phyloP scores from a whole-genome alignment of 495 filamentous ascomycete species.

The Penicillium herquei region DNA sequence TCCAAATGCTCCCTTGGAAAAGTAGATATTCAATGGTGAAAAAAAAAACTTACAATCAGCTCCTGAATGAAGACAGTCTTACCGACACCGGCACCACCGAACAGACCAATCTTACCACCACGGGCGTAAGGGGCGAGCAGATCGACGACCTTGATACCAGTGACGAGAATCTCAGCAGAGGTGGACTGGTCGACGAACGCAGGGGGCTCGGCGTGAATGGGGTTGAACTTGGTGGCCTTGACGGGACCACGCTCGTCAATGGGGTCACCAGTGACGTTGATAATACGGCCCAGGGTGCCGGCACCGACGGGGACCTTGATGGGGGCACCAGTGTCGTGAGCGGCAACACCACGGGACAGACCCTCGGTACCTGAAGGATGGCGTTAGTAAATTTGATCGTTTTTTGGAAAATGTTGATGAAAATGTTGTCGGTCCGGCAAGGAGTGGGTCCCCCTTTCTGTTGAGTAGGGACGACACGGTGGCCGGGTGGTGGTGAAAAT shows the following conservation, averaged over 20 bases:
- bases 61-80: conserved; percentile 99
- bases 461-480: conserved; percentile 24
- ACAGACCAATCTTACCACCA: conserved; percentile 99
- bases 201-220: conserved; percentile 94
- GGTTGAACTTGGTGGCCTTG: conserved; percentile 80
- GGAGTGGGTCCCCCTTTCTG: conserved; percentile 23
- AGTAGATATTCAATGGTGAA: not conserved
- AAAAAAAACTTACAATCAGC: conserved; percentile 67
- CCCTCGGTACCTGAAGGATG: conserved; percentile 84
- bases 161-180: conserved; percentile 91
- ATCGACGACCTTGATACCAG: conserved; percentile 99
- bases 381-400: conserved; percentile 17
- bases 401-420: not conserved
- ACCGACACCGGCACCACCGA: conserved; percentile 99
- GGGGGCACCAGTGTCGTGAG: conserved; percentile 85
- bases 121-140: conserved; percentile 97
- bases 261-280: conserved; percentile 99
- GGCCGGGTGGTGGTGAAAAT: conserved; percentile 17
- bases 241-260: conserved; percentile 99
- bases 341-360: conserved; percentile 85
- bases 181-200: conserved; percentile 93
- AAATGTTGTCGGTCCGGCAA: conserved; percentile 16
- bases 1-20: not conserved
- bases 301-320: conserved; percentile 97
- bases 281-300: conserved; percentile 96